phyloP scores from a whole-genome alignment of 495 filamentous ascomycete species.

The Parathielavia hyrcaniae region DNA sequence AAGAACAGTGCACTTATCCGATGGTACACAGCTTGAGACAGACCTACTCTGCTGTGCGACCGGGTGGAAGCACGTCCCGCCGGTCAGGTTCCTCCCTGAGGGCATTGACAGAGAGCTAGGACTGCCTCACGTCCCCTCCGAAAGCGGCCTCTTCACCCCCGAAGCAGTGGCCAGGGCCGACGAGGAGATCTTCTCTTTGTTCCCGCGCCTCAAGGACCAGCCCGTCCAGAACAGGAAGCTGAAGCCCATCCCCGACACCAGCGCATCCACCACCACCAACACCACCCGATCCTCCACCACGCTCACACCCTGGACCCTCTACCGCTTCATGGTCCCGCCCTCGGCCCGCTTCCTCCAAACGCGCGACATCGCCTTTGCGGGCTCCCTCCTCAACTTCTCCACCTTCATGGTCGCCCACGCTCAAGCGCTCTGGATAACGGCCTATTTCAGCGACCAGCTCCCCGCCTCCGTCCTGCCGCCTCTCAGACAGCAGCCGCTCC shows the following conservation, averaged over 20 bases:
- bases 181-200: constrained; percentile 57
- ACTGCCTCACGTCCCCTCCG: constrained; percentile 34
- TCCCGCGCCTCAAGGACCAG: constrained; percentile 54
- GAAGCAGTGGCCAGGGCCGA: constrained; percentile 45
- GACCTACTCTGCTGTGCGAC: constrained; percentile 65
- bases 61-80: constrained; percentile 59
- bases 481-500: not conserved
- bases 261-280: constrained; percentile 33
- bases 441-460: constrained; percentile 48
- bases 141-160: constrained; percentile 27
- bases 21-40: constrained; percentile 49
- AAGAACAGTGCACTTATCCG: constrained; percentile 49
- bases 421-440: constrained; percentile 67
- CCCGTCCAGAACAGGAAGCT: constrained; percentile 41
- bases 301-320: constrained; percentile 46
- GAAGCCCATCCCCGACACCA: constrained; percentile 38
- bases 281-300: constrained; percentile 31
- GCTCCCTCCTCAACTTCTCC: constrained; percentile 57
- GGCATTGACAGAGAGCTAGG: constrained; percentile 45
- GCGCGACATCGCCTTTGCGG: constrained; percentile 61
- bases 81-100: constrained; percentile 57
- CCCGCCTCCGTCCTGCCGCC: constrained; percentile 21
- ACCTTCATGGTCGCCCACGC: constrained; percentile 58
- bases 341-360: constrained; percentile 43
- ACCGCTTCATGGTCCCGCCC: constrained; percentile 66